phyloP scores from a whole-genome alignment of 306 rosid species.

The Medicago ruthenica region DNA sequence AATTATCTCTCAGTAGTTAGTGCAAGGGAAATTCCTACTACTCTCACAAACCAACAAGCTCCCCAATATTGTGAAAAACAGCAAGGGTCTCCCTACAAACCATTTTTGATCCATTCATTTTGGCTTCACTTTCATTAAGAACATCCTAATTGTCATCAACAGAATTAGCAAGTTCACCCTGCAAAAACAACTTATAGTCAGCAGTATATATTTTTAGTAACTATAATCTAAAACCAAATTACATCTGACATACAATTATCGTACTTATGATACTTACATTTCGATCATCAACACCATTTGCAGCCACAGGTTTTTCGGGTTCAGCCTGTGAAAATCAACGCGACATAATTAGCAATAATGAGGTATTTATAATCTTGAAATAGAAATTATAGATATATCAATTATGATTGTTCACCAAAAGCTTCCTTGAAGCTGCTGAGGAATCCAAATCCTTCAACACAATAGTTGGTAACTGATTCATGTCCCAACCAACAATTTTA shows the following conservation, averaged over 20 bases:
- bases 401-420: conserved; percentile 42
- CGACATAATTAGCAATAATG: conserved; percentile 31
- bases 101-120: conserved; percentile 10
- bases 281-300: neutral
- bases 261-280: conserved; percentile 34
- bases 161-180: conserved; percentile 46
- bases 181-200: conserved; percentile 30
- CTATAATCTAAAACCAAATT: conserved; percentile 22
- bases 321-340: conserved; percentile 44
- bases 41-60: conserved; percentile 27
- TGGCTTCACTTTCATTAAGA: conserved; percentile 7
- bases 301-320: conserved; percentile 36
- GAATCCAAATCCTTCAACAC: conserved; percentile 58
- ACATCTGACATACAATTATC: neutral
- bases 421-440: conserved; percentile 32
- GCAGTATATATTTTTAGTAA: conserved; percentile 3
- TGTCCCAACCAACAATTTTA: conserved; percentile 73
- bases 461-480: conserved; percentile 57
- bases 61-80: conserved; percentile 2
- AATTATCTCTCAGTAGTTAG: conserved; percentile 12
- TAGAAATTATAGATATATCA: conserved; percentile 19
- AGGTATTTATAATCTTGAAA: conserved; percentile 6
- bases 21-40: conserved; percentile 28
- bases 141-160: conserved; percentile 28
- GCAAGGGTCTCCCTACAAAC: conserved; percentile 20